A percentile compares a stretch with the other conserved stretches of the same genome.
Conservation (phyloP, 169 alveolate genomes). For the Eimeria acervulina region DNA sequence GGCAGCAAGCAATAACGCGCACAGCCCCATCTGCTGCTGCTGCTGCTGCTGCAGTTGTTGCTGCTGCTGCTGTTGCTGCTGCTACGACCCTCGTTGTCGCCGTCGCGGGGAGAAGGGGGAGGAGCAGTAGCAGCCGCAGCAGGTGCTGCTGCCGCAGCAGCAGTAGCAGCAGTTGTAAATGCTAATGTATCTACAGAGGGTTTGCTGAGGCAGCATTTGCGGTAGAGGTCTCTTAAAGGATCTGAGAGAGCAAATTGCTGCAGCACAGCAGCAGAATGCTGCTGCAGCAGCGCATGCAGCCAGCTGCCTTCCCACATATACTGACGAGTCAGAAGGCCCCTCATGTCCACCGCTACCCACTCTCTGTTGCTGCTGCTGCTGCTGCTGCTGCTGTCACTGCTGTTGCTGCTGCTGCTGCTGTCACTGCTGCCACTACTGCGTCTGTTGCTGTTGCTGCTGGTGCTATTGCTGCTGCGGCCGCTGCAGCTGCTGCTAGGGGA, state of each 20-base stretch:
- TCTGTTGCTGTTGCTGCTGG: too few relatives aligned
- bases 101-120: not conserved
- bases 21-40: too few relatives aligned
- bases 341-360: slow-evolving; percentile 36
- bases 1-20: not conserved
- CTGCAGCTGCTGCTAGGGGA: too few relatives aligned
- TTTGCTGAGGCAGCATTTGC: not conserved
- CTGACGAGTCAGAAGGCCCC: slow-evolving; percentile 20
- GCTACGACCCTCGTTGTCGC: too few relatives aligned
- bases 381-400: too few relatives aligned
- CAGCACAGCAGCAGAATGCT: not conserved
- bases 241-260: not conserved
- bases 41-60: slow-evolving; percentile 1
- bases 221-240: not conserved
- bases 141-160: not conserved
- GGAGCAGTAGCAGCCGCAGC: not conserved
- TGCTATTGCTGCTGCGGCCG: too few relatives aligned
- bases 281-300: not conserved
- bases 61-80: too few relatives aligned
- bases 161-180: not conserved
- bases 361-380: not conserved
- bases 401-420: too few relatives aligned
- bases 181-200: not conserved
- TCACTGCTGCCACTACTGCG: too few relatives aligned
- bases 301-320: slow-evolving; percentile 63